Percentiles rank a stretch among this genome's conserved stretches.
Conservation (phyloP, 345 rosid genomes). For the Laguncularia racemosa region DNA sequence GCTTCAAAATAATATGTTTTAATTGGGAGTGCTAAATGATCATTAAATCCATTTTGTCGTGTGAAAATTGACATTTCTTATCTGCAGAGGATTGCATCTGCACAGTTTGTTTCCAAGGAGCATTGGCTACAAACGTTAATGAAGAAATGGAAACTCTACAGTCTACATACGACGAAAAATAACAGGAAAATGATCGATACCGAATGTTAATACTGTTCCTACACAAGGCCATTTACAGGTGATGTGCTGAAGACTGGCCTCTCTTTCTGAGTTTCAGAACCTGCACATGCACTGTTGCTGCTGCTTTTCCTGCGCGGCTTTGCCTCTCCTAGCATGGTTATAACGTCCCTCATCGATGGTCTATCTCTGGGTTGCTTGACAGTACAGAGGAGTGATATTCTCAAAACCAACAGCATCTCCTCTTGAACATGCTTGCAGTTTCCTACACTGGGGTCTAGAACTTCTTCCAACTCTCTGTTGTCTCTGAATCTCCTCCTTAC, state of each 20-base stretch:
- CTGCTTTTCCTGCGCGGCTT: constrained; percentile 84
- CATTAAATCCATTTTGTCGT: no score
- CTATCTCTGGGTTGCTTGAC: constrained; percentile 86
- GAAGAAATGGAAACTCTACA: constrained; percentile 4
- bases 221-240: constrained; percentile 73
- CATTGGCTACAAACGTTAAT: constrained; percentile 17
- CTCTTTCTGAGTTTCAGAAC: constrained; percentile 28
- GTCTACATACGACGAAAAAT: constrained; percentile 33
- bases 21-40: no score
- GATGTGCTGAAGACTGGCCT: constrained; percentile 55
- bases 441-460: constrained; percentile 64
- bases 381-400: constrained; percentile 77
- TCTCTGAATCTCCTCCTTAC: constrained; percentile 56
- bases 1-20: no score
- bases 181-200: constrained; percentile 18
- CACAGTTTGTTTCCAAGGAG: not conserved
- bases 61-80: no score
- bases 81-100: no score
- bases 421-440: constrained; percentile 82
- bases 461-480: constrained; percentile 50
- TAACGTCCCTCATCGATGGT: constrained; percentile 86
- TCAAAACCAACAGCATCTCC: constrained; percentile 86
- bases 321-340: constrained; percentile 90
- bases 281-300: constrained; percentile 29
- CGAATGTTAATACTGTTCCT: constrained; percentile 14